phyloP scores from a whole-genome alignment of 768 basidiomycete species.

The Tylopilus sp. region DNA sequence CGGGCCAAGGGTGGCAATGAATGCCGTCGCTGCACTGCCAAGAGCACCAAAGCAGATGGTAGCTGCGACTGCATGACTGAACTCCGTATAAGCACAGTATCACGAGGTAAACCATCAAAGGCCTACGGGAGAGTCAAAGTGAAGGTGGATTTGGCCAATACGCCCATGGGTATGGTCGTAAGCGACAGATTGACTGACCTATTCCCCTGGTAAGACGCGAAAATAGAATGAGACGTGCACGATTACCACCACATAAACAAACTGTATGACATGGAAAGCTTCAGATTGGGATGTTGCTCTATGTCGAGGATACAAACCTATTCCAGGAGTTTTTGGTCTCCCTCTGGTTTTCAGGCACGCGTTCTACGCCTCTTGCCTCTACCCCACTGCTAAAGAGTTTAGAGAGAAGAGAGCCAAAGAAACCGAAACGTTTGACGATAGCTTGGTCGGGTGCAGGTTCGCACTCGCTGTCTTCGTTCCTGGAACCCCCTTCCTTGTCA shows the following conservation, averaged over 20 bases:
- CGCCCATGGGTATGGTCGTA: slow-evolving; percentile 48
- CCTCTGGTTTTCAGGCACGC: slow-evolving; percentile 48
- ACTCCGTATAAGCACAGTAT: neutral
- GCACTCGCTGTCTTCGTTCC: neutral
- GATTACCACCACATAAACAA: slow-evolving; percentile 45
- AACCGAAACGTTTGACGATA: slow-evolving; percentile 30
- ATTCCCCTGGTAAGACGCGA: slow-evolving; percentile 1
- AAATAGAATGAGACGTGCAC: neutral
- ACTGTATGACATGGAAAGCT: slow-evolving; percentile 22
- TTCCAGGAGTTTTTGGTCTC: slow-evolving; percentile 43
- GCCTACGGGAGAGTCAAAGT: slow-evolving; percentile 45
- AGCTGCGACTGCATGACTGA: slow-evolving; percentile 41
- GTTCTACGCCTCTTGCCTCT: slow-evolving; percentile 56
- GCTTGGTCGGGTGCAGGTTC: slow-evolving; percentile 29
- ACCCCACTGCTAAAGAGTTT: slow-evolving; percentile 46
- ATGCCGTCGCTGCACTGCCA: slow-evolving; percentile 40
- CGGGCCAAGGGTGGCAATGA: slow-evolving; percentile 55
- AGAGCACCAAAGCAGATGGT: slow-evolving; percentile 46
- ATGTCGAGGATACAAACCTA: slow-evolving; percentile 31
- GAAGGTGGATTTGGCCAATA: slow-evolving; percentile 46
- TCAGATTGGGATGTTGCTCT: neutral
- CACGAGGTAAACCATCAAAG: neutral
- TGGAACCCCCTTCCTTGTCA: slow-evolving; percentile 20
- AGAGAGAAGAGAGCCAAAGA: slow-evolving; percentile 29
- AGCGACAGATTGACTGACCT: slow-evolving; percentile 49